These are phyloP conservation scores for Thalassiosira hispida DNA, from an alignment of 352 stramenopile species.

Conservation along the genomic window DNA sequence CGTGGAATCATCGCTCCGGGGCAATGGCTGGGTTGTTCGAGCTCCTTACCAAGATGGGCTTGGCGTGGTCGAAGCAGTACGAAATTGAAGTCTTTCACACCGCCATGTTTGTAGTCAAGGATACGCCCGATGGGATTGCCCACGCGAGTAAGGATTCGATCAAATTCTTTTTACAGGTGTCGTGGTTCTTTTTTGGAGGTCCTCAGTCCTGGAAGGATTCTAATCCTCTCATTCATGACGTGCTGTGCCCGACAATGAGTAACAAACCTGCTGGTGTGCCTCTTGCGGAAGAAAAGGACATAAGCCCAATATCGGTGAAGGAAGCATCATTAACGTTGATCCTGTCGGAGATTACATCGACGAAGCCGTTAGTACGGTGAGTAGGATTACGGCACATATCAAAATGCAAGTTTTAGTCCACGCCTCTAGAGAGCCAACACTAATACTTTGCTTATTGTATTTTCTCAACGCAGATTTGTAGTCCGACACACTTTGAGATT, in stretches of 20 bases:
- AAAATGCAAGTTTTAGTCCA: not conserved
- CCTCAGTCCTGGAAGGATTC: constrained; percentile 41
- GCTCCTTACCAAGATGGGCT: constrained; percentile 65
- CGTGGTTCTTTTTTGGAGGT: constrained; percentile 68
- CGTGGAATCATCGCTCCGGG: constrained; percentile 65
- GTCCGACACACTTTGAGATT: constrained; percentile 53
- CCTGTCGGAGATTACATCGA: constrained; percentile 73
- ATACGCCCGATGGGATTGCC: constrained; percentile 68
- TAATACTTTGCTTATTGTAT: constrained; percentile 13
- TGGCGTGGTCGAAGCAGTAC: constrained; percentile 63
- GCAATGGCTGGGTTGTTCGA: constrained; percentile 54
- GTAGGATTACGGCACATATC: constrained; percentile 13
- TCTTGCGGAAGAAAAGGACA: not conserved
- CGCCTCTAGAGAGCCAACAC: not conserved
- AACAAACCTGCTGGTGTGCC: not conserved
- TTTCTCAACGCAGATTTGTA: constrained; percentile 48
- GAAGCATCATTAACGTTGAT: constrained; percentile 73
- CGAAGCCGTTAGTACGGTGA: constrained; percentile 77
- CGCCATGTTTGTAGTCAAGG: constrained; percentile 80
- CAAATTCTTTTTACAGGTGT: constrained; percentile 70
- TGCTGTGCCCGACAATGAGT: constrained; percentile 39
- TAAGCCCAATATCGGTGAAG: constrained; percentile 21
- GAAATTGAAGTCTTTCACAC: constrained; percentile 80
- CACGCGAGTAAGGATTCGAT: constrained; percentile 60
- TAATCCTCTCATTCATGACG: constrained; percentile 55